Evolutionary conservation across 192 early-diverging fungal genomes (phyloP).

Genomic region (Cladochytrium replicatum): DNA sequence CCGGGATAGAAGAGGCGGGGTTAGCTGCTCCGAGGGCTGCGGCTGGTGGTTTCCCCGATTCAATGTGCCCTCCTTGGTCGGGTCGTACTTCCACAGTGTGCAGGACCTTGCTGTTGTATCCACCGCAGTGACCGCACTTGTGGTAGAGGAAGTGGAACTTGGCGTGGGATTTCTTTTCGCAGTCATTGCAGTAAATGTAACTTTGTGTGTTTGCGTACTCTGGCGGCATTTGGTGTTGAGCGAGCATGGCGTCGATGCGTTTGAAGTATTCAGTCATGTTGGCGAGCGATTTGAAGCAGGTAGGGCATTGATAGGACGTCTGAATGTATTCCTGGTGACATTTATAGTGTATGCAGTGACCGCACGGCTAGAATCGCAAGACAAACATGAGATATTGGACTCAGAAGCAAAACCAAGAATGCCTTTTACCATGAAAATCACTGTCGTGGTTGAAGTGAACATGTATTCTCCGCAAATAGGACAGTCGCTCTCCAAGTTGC

Average conservation of each 20-base stretch:
- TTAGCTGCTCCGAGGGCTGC: too few relatives aligned
- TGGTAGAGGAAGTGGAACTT: slow-evolving; percentile 96
- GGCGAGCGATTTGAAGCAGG: slow-evolving; percentile 82
- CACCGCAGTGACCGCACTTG: slow-evolving; percentile 73
- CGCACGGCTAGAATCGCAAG: slow-evolving; percentile 54
- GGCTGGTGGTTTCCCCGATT: too few relatives aligned
- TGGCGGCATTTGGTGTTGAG: slow-evolving; percentile 76
- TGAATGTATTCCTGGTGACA: slow-evolving; percentile 80
- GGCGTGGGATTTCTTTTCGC: slow-evolving; percentile 70
- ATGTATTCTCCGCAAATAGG: slow-evolving; percentile 96
- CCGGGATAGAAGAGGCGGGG: too few relatives aligned
- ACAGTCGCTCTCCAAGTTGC: slow-evolving; percentile 83
- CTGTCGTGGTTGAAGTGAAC: slow-evolving; percentile 71
- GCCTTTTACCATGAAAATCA: slow-evolving; percentile 70
- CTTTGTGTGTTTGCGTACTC: slow-evolving; percentile 72
- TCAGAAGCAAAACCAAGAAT: not conserved
- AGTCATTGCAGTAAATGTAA: slow-evolving; percentile 90
- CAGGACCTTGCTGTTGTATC: slow-evolving; percentile 87
- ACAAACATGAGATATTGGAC: slow-evolving; percentile 2
- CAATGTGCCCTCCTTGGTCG: too few relatives aligned
- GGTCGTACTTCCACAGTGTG: slow-evolving; percentile 47
- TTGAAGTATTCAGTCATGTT: slow-evolving; percentile 73
- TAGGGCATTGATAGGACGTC: slow-evolving; percentile 91
- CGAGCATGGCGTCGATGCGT: slow-evolving; percentile 73
- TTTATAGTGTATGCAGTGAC: slow-evolving; percentile 83